A percentile compares a stretch with the other conserved stretches of the same genome.
These are phyloP conservation scores for Cardiospermum halicacabum DNA, from an alignment of 345 rosid species.

Conservation along the genomic window DNA sequence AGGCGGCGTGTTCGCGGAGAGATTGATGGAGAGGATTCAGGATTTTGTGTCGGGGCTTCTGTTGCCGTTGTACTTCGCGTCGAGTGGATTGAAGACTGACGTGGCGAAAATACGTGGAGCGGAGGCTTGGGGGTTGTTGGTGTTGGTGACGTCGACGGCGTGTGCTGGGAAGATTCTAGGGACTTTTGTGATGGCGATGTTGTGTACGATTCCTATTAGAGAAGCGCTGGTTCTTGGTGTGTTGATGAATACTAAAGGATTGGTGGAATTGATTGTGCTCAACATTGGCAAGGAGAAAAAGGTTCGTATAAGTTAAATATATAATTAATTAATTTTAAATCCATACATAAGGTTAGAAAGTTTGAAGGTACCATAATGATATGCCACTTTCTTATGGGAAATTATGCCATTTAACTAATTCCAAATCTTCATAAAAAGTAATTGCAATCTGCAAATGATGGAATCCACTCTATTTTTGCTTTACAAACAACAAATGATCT, in stretches of 20 bases:
- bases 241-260: slow-evolving; percentile 64
- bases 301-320: slow-evolving; percentile 18
- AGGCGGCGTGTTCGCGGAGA: slow-evolving; percentile 31
- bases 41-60: slow-evolving; percentile 51
- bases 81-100: slow-evolving; percentile 54
- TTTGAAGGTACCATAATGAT: no score
- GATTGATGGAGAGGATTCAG: slow-evolving; percentile 41
- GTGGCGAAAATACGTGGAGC: slow-evolving; percentile 40
- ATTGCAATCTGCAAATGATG: no score
- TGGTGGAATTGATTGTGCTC: slow-evolving; percentile 47
- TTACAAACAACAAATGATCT: no score
- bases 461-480: no score
- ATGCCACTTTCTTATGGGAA: no score
- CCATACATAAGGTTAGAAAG: no score
- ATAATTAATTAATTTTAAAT: no score
- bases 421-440: no score
- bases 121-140: slow-evolving; percentile 43
- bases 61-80: slow-evolving; percentile 50
- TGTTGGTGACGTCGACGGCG: slow-evolving; percentile 42
- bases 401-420: no score
- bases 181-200: slow-evolving; percentile 35
- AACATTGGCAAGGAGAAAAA: slow-evolving; percentile 52
- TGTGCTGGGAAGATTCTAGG: slow-evolving; percentile 54
- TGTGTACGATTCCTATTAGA: slow-evolving; percentile 40
- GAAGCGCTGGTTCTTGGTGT: slow-evolving; percentile 53